These are phyloP conservation scores for Flaveria linearis DNA, from an alignment of 129 eudicot genomes.

Conservation along the genomic window DNA sequence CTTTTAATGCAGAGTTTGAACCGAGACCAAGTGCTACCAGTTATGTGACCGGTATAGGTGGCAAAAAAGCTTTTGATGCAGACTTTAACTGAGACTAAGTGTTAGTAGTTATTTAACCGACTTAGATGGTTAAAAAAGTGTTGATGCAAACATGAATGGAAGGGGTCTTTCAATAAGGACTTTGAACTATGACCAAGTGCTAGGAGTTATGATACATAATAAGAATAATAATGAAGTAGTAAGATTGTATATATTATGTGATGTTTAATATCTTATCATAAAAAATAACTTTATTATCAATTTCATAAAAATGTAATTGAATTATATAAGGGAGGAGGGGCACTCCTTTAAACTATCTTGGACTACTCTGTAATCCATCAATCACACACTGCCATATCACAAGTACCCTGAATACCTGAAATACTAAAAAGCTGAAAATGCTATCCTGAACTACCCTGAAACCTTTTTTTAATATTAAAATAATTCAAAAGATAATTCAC, in stretches of 20 bases:
- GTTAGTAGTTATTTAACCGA: too few relatives aligned
- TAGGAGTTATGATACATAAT: not conserved
- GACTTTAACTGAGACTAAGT: too few relatives aligned
- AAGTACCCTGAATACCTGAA: too few relatives aligned
- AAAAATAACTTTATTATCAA: not conserved
- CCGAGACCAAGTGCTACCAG: not conserved
- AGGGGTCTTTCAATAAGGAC: not conserved
- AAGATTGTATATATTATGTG: not conserved
- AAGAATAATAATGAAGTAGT: not conserved
- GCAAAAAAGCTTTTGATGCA: too few relatives aligned
- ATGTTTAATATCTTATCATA: not conserved
- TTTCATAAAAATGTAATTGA: not conserved
- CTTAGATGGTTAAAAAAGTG: not conserved
- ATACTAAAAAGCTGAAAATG: too few relatives aligned
- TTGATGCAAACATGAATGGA: not conserved
- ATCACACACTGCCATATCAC: too few relatives aligned
- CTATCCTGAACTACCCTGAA: too few relatives aligned
- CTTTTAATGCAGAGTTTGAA: not conserved
- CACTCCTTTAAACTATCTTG: too few relatives aligned
- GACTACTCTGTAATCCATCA: too few relatives aligned
- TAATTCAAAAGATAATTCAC: too few relatives aligned
- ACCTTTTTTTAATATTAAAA: too few relatives aligned
- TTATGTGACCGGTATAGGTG: not conserved
- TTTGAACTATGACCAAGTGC: not conserved
- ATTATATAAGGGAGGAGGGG: not conserved